Conservation (phyloP, 2,329 filamentous ascomycete genomes). For the Claviceps africana region DNA sequence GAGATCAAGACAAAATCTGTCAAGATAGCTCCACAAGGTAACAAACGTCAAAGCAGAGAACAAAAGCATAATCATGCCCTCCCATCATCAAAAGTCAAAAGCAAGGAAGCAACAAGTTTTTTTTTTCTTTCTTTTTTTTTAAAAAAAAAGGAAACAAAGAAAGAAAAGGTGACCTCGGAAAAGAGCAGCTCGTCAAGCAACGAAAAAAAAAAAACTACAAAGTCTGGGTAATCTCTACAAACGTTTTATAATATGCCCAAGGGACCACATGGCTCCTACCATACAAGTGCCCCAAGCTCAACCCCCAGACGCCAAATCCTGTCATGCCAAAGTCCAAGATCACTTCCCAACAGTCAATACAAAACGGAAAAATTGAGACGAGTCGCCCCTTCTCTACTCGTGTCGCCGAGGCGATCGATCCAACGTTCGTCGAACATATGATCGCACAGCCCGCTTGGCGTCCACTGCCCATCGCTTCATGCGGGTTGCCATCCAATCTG, state of each 20-base stretch:
- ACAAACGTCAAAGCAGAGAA: too few species aligned
- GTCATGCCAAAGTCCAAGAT: slow-evolving; percentile 1
- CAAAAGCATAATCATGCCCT: too few species aligned
- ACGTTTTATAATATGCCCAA: not conserved
- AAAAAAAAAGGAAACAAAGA: too few species aligned
- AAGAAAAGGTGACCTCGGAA: too few species aligned
- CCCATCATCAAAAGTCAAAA: too few species aligned
- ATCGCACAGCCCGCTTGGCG: slow-evolving; percentile 19
- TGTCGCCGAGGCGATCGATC: slow-evolving; percentile 15
- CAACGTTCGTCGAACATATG: slow-evolving; percentile 19
- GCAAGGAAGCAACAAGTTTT: too few species aligned
- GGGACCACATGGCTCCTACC: not conserved
- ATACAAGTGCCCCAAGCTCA: not conserved
- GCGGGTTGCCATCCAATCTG: slow-evolving; percentile 13
- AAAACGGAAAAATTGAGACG: not conserved
- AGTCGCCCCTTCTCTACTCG: not conserved
- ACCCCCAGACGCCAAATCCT: not conserved
- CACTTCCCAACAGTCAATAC: slow-evolving; percentile 3
- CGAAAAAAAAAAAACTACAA: not conserved
- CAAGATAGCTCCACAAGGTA: too few species aligned
- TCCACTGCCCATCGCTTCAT: slow-evolving; percentile 22
- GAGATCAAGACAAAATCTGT: too few species aligned
- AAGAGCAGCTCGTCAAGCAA: not conserved
- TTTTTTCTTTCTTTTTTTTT: too few species aligned
- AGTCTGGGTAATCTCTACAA: not conserved